These are phyloP conservation scores for Anisodus tanguticus DNA, from an alignment of 257 asterid species.

Conservation along the genomic window DNA sequence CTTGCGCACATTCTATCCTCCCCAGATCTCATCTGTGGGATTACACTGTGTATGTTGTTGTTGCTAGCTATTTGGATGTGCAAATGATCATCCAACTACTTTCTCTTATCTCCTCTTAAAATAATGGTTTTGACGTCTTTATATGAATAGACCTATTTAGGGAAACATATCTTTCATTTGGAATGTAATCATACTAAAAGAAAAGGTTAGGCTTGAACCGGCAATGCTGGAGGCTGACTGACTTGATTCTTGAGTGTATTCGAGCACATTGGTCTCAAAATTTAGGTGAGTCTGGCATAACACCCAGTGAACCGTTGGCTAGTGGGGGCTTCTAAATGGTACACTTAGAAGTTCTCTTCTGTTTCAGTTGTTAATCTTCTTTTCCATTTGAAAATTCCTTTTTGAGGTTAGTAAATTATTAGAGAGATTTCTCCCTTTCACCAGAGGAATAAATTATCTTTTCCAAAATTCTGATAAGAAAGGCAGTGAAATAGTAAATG, in stretches of 20 bases:
- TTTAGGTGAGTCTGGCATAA: neutral
- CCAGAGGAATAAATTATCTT: neutral
- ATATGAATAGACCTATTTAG: neutral
- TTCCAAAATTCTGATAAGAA: neutral
- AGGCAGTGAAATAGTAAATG: neutral
- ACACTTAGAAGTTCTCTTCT: neutral
- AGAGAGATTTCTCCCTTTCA: neutral
- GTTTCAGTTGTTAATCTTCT: neutral
- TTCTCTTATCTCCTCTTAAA: neutral
- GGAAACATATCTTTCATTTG: neutral
- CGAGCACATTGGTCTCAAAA: neutral
- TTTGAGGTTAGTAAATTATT: conserved; percentile 9
- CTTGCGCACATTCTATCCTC: no score
- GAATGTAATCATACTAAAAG: neutral
- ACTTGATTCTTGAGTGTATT: neutral
- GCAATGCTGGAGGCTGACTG: neutral
- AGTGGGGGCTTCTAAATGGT: neutral
- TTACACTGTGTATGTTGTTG: no score
- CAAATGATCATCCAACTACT: neutral
- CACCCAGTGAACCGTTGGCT: neutral
- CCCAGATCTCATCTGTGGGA: no score
- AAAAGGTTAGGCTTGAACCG: neutral
- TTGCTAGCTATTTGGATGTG: neutral
- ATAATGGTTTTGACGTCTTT: neutral
- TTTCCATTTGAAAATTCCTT: neutral